A percentile compares a stretch with the other conserved stretches of the same genome.
phyloP scores from a whole-genome alignment of 2,329 filamentous ascomycete genomes.

The Helotiales sp. region DNA sequence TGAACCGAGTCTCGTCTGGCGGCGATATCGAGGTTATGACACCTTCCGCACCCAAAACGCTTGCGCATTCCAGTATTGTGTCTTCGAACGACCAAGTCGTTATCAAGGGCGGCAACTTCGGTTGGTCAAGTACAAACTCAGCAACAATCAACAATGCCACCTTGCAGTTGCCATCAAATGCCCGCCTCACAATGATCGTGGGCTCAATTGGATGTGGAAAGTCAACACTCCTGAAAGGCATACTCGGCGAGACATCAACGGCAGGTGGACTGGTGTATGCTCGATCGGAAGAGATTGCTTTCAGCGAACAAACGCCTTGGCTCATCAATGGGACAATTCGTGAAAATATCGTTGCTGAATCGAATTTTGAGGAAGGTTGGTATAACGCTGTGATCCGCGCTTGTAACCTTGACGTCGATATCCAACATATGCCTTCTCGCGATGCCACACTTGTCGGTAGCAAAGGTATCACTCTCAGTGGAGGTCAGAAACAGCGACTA shows the following conservation, averaged over 20 bases:
- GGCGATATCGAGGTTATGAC: conserved; percentile 3
- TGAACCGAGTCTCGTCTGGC: background rate
- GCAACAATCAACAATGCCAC: background rate
- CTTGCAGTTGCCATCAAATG: background rate
- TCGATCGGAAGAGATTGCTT: conserved; percentile 38
- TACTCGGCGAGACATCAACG: conserved; percentile 11
- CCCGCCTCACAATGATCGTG: conserved; percentile 4
- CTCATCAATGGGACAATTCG: conserved; percentile 49
- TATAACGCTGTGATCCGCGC: conserved; percentile 68
- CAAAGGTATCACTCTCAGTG: conserved; percentile 41
- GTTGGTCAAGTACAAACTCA: background rate
- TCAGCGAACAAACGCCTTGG: conserved; percentile 52
- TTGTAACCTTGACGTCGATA: conserved; percentile 64
- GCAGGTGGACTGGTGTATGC: background rate
- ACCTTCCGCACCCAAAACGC: background rate
- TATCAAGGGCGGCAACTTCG: background rate
- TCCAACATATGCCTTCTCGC: conserved; percentile 43
- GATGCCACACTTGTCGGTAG: conserved; percentile 37
- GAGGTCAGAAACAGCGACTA: conserved; percentile 34
- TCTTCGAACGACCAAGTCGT: background rate
- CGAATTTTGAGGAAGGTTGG: conserved; percentile 49
- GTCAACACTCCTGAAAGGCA: conserved; percentile 7
- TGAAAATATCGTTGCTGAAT: conserved; percentile 46
- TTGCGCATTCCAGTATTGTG: background rate
- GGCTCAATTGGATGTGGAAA: conserved; percentile 10